Base-by-base conservation (phyloP, 345 rosid species). In the Eucalyptus melliodora region DNA sequence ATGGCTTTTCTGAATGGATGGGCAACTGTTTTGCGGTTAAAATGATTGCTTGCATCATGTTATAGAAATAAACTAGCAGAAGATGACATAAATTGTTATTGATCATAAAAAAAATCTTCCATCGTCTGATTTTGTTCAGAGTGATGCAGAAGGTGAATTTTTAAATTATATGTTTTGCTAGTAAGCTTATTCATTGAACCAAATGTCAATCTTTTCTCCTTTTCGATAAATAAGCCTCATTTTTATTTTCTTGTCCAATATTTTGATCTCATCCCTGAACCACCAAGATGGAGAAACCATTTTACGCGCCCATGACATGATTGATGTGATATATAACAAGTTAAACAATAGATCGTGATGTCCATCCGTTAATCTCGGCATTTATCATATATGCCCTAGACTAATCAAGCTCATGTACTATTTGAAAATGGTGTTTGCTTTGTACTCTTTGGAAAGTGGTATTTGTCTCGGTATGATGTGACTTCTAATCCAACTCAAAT, bases 291-390 rank as follows among this genome's bases (percentile, higher is more conserved):
- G 26, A 34, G 26, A 69, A 69, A 34, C 13, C 0, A 0, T 34
- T 72, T 34, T n/a, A 65, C 11, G 0, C 0, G 2, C 3, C 7
- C 9, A 0, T 65, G 16, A n/a, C 77, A 8, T n/a, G 37, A 65
- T 14, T 4, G 19, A n/a, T 15, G 19, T 65, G 19, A 15, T 15
- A 42, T 40, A 30, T 16, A 15, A 65, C 77, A 65, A 65, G 37
- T 16, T 9, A n/a, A n/a, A 4, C 6, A 0, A 53, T 53, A 8
- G 59, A 53, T 53, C 26, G 0, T 0, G 11, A 53, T 53, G 21
- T 65, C 40, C 40, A 65, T n/a, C 21, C 21, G 34, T 65, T n/a
- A n/a, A 16, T 31, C 10, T 65, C 40, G 0, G 4, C 37, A 30
- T n/a, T 31, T 34, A 65, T n/a, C 77, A 16, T n/a, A 4, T 34